Evolutionary conservation across 768 basidiomycete genomes (phyloP).

Genomic region (Mycena metata): DNA sequence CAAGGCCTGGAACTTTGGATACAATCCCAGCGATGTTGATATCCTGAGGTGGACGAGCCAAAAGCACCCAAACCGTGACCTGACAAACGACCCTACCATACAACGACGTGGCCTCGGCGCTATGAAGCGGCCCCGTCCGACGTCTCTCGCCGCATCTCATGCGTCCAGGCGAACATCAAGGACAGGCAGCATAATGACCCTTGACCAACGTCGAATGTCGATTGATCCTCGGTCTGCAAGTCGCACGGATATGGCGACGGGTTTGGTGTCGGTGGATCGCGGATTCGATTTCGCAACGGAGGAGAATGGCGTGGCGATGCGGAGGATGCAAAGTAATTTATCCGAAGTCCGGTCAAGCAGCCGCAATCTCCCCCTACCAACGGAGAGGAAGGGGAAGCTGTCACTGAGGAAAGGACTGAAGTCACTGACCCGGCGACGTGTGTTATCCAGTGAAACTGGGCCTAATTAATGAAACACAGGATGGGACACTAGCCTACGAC

Average conservation of each 20-base stretch:
- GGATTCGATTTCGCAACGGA: conserved; percentile 93
- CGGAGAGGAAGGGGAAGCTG: conserved; percentile 25
- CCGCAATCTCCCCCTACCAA: conserved; percentile 29
- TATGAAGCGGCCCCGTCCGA: conserved; percentile 43
- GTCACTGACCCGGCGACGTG: conserved; percentile 34
- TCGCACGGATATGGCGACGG: conserved; percentile 91
- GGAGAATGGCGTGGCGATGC: conserved; percentile 89
- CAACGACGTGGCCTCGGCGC: conserved; percentile 46
- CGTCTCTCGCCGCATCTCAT: conserved; percentile 46
- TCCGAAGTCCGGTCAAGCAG: conserved; percentile 69
- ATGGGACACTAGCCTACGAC: conserved; percentile 22
- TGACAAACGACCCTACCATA: conserved; percentile 53
- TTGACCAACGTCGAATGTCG: conserved; percentile 52
- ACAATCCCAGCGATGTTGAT: conserved; percentile 86
- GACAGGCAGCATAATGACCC: conserved; percentile 55
- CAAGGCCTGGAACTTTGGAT: conserved; percentile 79
- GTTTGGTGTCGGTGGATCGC: conserved; percentile 75
- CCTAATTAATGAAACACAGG: conserved; percentile 6
- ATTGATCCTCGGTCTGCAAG: conserved; percentile 65
- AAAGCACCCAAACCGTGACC: conserved; percentile 73
- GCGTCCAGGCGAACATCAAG: conserved; percentile 55
- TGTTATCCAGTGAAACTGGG: conserved; percentile 16
- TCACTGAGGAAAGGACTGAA: conserved; percentile 32
- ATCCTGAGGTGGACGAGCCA: conserved; percentile 82
- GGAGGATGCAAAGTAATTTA: conserved; percentile 84